A percentile compares a stretch with the other conserved stretches of the same genome.
Conservation (phyloP, 1,284 basidiomycete genomes). For the Ganoderma boninense region DNA sequence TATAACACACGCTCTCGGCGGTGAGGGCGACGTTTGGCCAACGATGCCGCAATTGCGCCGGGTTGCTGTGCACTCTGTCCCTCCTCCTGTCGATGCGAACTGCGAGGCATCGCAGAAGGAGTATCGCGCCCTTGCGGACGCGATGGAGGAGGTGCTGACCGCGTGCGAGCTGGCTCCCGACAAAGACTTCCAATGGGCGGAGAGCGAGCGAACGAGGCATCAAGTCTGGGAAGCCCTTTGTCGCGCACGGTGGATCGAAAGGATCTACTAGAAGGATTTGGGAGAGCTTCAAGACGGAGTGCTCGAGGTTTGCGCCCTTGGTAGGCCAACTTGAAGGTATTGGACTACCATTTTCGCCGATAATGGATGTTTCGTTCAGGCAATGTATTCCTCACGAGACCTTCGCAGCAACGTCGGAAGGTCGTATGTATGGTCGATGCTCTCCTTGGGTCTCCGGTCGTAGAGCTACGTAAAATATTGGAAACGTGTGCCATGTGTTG, state of each 20-base stretch:
- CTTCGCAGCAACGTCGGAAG: too few species aligned
- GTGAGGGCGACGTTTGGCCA: not conserved
- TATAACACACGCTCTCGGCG: too few species aligned
- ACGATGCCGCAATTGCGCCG: conserved; percentile 13
- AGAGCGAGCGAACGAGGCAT: not conserved
- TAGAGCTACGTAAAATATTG: too few species aligned
- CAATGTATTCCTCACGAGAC: too few species aligned
- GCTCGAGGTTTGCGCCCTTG: not conserved
- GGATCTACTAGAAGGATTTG: not conserved
- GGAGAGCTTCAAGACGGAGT: not conserved
- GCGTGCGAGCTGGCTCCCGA: conserved; percentile 20
- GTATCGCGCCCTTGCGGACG: conserved; percentile 18
- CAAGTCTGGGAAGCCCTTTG: conserved; percentile 3
- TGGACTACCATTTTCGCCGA: too few species aligned
- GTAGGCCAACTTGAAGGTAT: too few species aligned
- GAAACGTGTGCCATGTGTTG: too few species aligned
- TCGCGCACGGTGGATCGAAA: not conserved
- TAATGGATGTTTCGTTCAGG: too few species aligned
- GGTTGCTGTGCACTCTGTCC: conserved; percentile 26
- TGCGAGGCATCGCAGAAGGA: conserved; percentile 21
- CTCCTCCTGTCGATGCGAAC: conserved; percentile 9
- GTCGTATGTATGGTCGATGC: too few species aligned
- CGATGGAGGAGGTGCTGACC: conserved; percentile 18
- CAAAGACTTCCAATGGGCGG: conserved; percentile 14
- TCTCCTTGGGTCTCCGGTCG: too few species aligned